A percentile compares a stretch with the other conserved stretches of the same genome.
Conservation (phyloP, 192 early-diverging fungal genomes). For the Linnemannia exigua region DNA sequence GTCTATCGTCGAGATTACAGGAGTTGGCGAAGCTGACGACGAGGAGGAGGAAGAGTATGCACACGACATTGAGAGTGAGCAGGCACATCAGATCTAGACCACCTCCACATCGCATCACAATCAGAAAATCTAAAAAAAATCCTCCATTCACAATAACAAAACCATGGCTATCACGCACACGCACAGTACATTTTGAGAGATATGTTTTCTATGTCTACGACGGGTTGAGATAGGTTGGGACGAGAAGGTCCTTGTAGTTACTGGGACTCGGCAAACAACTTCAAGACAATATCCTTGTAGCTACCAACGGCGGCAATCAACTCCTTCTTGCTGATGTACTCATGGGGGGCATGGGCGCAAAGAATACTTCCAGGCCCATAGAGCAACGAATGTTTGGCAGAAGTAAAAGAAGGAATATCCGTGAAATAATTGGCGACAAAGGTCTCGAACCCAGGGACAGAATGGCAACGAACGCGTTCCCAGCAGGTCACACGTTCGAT, state of each 20-base stretch:
- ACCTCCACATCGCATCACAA: not conserved
- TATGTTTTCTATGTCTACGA: not conserved
- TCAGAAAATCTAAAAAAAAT: not conserved
- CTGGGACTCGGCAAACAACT: slow-evolving; percentile 35
- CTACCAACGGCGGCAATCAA: slow-evolving; percentile 50
- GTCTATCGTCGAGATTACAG: slow-evolving; percentile 39
- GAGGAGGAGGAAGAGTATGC: slow-evolving; percentile 12
- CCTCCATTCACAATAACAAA: not conserved
- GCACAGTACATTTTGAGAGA: too few relatives aligned
- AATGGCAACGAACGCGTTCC: slow-evolving; percentile 62
- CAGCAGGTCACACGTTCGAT: slow-evolving; percentile 45
- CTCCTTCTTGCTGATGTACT: slow-evolving; percentile 59
- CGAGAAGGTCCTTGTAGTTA: not conserved
- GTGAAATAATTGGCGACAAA: slow-evolving; percentile 58
- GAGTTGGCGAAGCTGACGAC: slow-evolving; percentile 38
- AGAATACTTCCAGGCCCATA: slow-evolving; percentile 58
- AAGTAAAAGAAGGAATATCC: slow-evolving; percentile 53
- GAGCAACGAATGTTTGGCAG: slow-evolving; percentile 45
- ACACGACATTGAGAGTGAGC: not conserved
- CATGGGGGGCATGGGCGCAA: slow-evolving; percentile 54
- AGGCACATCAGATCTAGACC: not conserved
- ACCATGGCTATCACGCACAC: not conserved
- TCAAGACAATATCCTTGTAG: slow-evolving; percentile 58
- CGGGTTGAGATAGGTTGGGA: too few relatives aligned
- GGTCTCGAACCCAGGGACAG: slow-evolving; percentile 49